These are phyloP conservation scores for Leishmania turanica DNA, from an alignment of 208 protist species.

Conservation along the genomic window DNA sequence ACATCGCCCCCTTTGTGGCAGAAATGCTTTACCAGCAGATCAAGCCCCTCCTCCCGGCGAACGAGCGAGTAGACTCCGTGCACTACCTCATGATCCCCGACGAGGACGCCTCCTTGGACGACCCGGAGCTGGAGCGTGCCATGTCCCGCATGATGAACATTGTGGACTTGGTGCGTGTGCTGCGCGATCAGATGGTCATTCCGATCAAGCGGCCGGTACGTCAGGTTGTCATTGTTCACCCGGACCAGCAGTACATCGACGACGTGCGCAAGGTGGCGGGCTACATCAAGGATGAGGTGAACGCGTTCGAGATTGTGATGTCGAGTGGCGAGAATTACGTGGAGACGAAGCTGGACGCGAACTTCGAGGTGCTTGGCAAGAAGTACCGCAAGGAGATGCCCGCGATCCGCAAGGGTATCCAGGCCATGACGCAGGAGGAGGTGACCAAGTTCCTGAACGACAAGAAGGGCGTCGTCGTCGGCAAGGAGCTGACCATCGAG, in stretches of 20 bases:
- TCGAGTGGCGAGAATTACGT: conserved; percentile 79
- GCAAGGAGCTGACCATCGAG: conserved; percentile 71
- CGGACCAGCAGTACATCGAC: conserved; percentile 63
- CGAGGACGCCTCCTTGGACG: conserved; percentile 67
- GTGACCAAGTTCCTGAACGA: conserved; percentile 59
- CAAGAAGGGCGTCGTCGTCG: conserved; percentile 50
- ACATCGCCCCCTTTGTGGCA: conserved; percentile 99
- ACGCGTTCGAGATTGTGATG: conserved; percentile 86
- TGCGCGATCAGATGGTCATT: conserved; percentile 95
- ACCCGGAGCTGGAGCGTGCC: conserved; percentile 70
- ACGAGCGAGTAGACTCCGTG: conserved; percentile 87
- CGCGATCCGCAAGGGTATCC: conserved; percentile 81
- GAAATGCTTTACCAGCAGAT: conserved; percentile 99
- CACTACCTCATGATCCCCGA: conserved; percentile 95
- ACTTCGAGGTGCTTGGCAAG: conserved; percentile 90
- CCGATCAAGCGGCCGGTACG: conserved; percentile 93
- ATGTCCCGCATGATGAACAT: conserved; percentile 90
- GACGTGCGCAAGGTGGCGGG: conserved; percentile 71
- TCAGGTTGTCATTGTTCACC: conserved; percentile 91
- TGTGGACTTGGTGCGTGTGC: conserved; percentile 94
- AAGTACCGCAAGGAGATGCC: conserved; percentile 84
- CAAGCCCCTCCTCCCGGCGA: conserved; percentile 82
- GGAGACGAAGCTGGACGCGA: conserved; percentile 87
- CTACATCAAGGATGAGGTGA: conserved; percentile 95
- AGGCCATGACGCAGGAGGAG: conserved; percentile 62